phyloP scores from a whole-genome alignment of 176 grass and related monocot species.

The Puya raimondii region DNA sequence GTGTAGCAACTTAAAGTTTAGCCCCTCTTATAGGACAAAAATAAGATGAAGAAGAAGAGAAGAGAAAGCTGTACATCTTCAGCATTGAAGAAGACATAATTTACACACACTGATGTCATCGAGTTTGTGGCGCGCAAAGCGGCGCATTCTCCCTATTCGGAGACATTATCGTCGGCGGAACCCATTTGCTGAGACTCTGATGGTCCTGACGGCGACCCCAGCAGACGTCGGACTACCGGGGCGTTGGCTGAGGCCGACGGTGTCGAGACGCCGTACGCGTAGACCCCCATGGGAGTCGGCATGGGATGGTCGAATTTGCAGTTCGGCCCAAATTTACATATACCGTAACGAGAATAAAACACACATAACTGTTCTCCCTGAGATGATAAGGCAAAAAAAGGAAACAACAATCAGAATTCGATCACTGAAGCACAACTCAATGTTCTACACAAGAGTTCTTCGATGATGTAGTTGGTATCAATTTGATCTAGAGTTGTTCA shows the following conservation, averaged over 20 bases:
- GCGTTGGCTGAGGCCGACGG: slow-evolving; percentile 35
- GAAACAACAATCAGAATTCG: not conserved
- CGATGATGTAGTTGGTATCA: not conserved
- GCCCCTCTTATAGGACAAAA: not conserved
- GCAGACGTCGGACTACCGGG: slow-evolving; percentile 28
- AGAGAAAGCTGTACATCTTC: slow-evolving; percentile 61
- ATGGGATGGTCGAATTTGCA: slow-evolving; percentile 98
- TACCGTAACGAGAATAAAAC: slow-evolving; percentile 96
- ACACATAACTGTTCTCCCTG: slow-evolving; percentile 91
- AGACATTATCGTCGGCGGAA: slow-evolving; percentile 22
- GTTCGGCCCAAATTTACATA: slow-evolving; percentile 92
- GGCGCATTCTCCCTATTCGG: slow-evolving; percentile 36
- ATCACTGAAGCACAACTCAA: not conserved
- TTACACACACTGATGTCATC: slow-evolving; percentile 64
- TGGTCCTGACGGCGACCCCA: slow-evolving; percentile 45
- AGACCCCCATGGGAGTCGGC: slow-evolving; percentile 68
- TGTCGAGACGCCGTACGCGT: slow-evolving; percentile 48
- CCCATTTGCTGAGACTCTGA: slow-evolving; percentile 35
- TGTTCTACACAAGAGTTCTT: not conserved
- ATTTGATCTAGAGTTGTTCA: not conserved
- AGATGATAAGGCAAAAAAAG: slow-evolving; percentile 3
- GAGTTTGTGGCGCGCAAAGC: slow-evolving; percentile 28
- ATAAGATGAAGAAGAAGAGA: slow-evolving; percentile 18
- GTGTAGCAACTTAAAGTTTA: no score
- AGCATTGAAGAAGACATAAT: slow-evolving; percentile 44